Percentiles rank a stretch among this genome's conserved stretches.
These are phyloP conservation scores for Inga laurina DNA, from an alignment of 306 rosid species.

Conservation along the genomic window DNA sequence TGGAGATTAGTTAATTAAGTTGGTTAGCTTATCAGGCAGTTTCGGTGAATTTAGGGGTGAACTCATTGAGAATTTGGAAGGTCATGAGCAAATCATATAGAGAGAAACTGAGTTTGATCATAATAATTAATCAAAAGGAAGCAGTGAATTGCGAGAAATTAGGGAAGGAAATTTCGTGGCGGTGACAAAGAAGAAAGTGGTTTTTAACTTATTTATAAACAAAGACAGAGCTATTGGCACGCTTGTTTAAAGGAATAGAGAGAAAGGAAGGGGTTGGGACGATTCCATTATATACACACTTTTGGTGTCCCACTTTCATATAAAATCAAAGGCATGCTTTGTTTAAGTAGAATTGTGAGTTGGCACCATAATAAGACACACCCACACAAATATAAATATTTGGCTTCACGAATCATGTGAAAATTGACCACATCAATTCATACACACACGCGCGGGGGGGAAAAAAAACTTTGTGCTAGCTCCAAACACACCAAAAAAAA, in stretches of 20 bases:
- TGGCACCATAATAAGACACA: conserved; percentile 39
- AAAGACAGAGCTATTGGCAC: not conserved
- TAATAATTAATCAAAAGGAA: conserved; percentile 14
- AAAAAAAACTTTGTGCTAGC: conserved; percentile 29
- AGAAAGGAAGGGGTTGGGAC: conserved; percentile 31
- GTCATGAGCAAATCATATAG: conserved; percentile 1
- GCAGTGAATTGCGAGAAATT: conserved; percentile 1
- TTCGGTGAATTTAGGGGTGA: not conserved
- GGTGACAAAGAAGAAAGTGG: conserved; percentile 14
- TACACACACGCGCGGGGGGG: conserved; percentile 23
- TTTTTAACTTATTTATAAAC: conserved; percentile 22
- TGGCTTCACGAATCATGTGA: conserved; percentile 37
- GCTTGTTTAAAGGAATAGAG: conserved; percentile 26
- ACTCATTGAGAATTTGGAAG: not conserved
- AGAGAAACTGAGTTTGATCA: conserved; percentile 4
- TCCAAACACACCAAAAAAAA: conserved; percentile 36
- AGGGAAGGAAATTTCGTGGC: not conserved
- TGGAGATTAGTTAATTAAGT: too few species aligned
- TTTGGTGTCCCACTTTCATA: conserved; percentile 30
- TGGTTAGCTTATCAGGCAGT: not conserved
- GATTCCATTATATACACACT: conserved; percentile 35
- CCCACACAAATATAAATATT: conserved; percentile 19
- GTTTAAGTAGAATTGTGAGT: conserved; percentile 43
- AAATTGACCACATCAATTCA: conserved; percentile 37
- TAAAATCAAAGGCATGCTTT: conserved; percentile 27